Conservation (phyloP, 2,329 filamentous ascomycete genomes). For the Leptographium radiaticola region DNA sequence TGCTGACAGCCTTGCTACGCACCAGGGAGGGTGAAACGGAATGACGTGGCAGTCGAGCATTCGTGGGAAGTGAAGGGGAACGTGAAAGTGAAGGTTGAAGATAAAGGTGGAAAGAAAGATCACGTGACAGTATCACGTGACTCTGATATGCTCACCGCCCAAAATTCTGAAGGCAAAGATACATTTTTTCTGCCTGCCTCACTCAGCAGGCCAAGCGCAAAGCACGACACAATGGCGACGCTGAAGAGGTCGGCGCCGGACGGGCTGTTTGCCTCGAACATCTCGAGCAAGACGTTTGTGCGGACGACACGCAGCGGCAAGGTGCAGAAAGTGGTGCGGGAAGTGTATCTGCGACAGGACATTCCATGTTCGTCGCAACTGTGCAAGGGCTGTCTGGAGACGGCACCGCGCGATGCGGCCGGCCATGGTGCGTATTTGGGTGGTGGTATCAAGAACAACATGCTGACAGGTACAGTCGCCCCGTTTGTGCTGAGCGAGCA, state of each 20-base stretch:
- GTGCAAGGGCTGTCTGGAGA: constrained; percentile 61
- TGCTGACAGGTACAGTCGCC: constrained; percentile 36
- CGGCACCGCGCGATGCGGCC: constrained; percentile 65
- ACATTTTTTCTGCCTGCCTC: too few relatives aligned
- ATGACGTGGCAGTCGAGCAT: too few relatives aligned
- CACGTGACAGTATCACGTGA: too few relatives aligned
- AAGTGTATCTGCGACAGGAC: constrained; percentile 90
- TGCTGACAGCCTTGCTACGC: too few relatives aligned
- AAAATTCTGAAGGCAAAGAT: too few relatives aligned
- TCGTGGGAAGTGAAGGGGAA: too few relatives aligned
- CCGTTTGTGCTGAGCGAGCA: constrained; percentile 83
- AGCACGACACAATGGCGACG: constrained; percentile 35
- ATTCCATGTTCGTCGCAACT: constrained; percentile 93
- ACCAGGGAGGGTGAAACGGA: too few relatives aligned
- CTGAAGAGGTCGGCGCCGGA: constrained; percentile 44
- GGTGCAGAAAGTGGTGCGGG: constrained; percentile 96
- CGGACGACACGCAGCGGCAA: constrained; percentile 91
- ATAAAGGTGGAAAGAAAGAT: too few relatives aligned
- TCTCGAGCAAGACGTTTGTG: constrained; percentile 93
- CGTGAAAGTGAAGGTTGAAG: too few relatives aligned
- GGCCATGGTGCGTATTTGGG: constrained; percentile 47
- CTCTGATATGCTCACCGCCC: too few relatives aligned
- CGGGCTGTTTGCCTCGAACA: constrained; percentile 50
- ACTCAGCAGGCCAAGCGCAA: neutral
- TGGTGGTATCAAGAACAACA: neutral